These are phyloP conservation scores for Atkinsonella hypoxylon DNA, from an alignment of 2,329 filamentous ascomycete genomes.

Conservation along the genomic window DNA sequence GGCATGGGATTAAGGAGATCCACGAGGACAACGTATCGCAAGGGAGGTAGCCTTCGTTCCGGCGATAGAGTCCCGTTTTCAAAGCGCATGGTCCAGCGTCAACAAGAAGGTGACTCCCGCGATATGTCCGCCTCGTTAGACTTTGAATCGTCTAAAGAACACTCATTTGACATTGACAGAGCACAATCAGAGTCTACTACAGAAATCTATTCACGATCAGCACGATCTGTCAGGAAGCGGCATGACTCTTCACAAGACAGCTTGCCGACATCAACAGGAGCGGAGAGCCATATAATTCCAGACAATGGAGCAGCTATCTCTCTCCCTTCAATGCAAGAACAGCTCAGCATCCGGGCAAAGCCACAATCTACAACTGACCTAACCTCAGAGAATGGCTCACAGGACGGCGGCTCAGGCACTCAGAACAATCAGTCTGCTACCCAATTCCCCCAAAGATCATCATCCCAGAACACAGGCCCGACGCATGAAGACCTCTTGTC, in stretches of 20 bases:
- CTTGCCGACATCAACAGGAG: conserved; percentile 33
- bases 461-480: conserved; percentile 36
- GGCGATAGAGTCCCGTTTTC: conserved; percentile 66
- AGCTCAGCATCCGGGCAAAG: conserved; percentile 22
- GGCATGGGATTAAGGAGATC: conserved; percentile 77
- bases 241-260: conserved; percentile 21
- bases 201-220: conserved; percentile 52
- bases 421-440: conserved; percentile 15
- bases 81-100: conserved; percentile 53
- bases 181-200: conserved; percentile 58
- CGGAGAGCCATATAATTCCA: conserved; percentile 25
- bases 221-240: conserved; percentile 30
- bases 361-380: conserved; percentile 21
- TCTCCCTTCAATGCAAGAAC: conserved; percentile 17
- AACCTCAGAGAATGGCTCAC: conserved; percentile 46
- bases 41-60: conserved; percentile 69
- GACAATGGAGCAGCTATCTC: conserved; percentile 12
- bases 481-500: conserved; percentile 13
- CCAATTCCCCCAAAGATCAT: conserved; percentile 40
- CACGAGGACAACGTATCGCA: conserved; percentile 82
- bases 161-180: conserved; percentile 45
- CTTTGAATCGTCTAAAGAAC: conserved; percentile 34
- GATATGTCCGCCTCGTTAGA: conserved; percentile 20
- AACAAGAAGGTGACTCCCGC: conserved; percentile 42
- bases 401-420: conserved; percentile 26